These are phyloP conservation scores for Didymella pomorum DNA, from an alignment of 2,329 filamentous ascomycete genomes.

Conservation along the genomic window DNA sequence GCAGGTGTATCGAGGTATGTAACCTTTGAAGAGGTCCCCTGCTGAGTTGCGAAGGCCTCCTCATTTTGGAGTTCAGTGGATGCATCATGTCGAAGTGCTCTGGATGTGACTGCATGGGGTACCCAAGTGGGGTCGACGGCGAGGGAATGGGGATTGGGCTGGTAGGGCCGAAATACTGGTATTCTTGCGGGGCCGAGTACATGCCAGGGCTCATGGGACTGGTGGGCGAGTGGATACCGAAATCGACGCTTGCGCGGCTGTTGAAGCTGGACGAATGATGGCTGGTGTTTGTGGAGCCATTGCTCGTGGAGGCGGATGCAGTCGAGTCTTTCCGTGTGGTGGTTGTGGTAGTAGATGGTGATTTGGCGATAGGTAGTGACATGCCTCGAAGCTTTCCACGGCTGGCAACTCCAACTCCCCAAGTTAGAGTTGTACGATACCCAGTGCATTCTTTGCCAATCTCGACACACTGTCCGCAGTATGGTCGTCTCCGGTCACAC, in stretches of 20 bases:
- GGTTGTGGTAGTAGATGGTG: slow-evolving; percentile 36
- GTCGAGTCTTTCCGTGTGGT: slow-evolving; percentile 41
- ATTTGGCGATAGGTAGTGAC: slow-evolving; percentile 70
- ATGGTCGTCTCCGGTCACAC: slow-evolving; percentile 90
- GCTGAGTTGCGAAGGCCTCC: slow-evolving; percentile 48
- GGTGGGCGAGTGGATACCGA: slow-evolving; percentile 44
- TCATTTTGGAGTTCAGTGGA: slow-evolving; percentile 48
- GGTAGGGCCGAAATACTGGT: slow-evolving; percentile 48
- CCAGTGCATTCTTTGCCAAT: slow-evolving; percentile 91
- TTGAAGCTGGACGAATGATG: slow-evolving; percentile 40
- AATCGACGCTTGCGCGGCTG: slow-evolving; percentile 46
- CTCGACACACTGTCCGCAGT: slow-evolving; percentile 93
- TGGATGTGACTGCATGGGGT: slow-evolving; percentile 47
- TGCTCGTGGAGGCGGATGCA: slow-evolving; percentile 30
- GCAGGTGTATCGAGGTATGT: slow-evolving; percentile 52
- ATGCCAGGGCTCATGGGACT: slow-evolving; percentile 48
- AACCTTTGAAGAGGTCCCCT: slow-evolving; percentile 53
- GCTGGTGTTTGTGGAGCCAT: slow-evolving; percentile 29
- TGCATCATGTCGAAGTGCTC: slow-evolving; percentile 51
- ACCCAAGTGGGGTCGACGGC: slow-evolving; percentile 47
- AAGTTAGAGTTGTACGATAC: slow-evolving; percentile 96
- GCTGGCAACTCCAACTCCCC: slow-evolving; percentile 95
- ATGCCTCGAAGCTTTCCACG: slow-evolving; percentile 92
- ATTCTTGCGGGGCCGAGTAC: slow-evolving; percentile 49
- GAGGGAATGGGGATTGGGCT: slow-evolving; percentile 53